phyloP scores from a whole-genome alignment of 164 flowering plant species.

The Warburgia ugandensis region DNA sequence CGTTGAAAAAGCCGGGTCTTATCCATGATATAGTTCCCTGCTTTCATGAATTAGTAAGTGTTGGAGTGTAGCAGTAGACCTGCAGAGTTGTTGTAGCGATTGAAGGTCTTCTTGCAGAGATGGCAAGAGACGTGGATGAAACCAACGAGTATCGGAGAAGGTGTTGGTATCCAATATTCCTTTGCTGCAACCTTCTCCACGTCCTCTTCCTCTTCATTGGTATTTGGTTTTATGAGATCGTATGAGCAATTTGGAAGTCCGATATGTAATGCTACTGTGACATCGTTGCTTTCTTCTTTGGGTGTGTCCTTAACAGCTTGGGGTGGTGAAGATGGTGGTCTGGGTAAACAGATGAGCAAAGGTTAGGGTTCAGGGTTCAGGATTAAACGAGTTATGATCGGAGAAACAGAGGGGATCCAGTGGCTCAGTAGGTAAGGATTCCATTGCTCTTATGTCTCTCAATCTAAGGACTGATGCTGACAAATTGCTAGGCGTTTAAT shows the following conservation, averaged over 20 bases:
- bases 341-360: constrained; percentile 21
- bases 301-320: not conserved
- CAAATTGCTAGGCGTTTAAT: no score
- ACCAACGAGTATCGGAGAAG: constrained; percentile 57
- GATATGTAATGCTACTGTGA: constrained; percentile 43
- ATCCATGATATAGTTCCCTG: no score
- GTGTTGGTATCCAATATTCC: constrained; percentile 68
- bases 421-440: no score
- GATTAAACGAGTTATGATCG: no score
- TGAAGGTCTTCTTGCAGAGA: constrained; percentile 69
- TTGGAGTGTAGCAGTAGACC: no score
- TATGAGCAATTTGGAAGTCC: constrained; percentile 36
- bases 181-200: constrained; percentile 7
- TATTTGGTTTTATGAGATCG: not conserved
- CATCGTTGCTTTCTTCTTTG: constrained; percentile 18
- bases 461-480: no score
- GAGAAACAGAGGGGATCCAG: no score
- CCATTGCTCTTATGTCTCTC: no score
- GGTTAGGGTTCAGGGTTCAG: constrained; percentile 30
- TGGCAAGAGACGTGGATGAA: constrained; percentile 62
- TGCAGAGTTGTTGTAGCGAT: constrained; percentile 80
- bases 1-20: no score
- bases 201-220: not conserved
- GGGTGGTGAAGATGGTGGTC: constrained; percentile 1
- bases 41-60: no score